Conservation (phyloP, 2,329 filamentous ascomycete species). For the Aspergillus sp. region DNA sequence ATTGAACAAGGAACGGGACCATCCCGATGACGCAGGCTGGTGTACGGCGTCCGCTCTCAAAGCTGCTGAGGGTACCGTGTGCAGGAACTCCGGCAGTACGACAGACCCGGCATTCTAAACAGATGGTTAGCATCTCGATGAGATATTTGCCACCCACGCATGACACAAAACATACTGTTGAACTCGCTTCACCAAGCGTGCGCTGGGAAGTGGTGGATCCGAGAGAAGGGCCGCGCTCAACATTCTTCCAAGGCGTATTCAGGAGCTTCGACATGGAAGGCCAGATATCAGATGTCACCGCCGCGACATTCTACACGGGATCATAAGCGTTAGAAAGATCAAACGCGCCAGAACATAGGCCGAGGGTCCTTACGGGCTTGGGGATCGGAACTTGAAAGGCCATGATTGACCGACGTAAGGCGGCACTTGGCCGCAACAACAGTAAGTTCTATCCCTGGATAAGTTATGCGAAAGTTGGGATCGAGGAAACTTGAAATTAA, state of each 20-base stretch:
- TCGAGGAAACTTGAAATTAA: slow-evolving; percentile 10
- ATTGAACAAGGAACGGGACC: slow-evolving; percentile 17
- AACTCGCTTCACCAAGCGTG: slow-evolving; percentile 14
- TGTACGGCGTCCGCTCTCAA: slow-evolving; percentile 21
- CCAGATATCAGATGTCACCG: slow-evolving; percentile 45
- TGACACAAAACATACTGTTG: slow-evolving; percentile 19
- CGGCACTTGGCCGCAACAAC: slow-evolving; percentile 39
- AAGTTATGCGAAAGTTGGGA: not conserved
- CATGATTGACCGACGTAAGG: slow-evolving; percentile 44
- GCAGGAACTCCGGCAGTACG: slow-evolving; percentile 28
- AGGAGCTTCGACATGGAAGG: slow-evolving; percentile 43
- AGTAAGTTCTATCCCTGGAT: slow-evolving; percentile 14
- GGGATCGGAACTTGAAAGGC: slow-evolving; percentile 52
- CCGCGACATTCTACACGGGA: slow-evolving; percentile 44
- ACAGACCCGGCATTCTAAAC: slow-evolving; percentile 14
- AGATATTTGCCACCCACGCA: not conserved
- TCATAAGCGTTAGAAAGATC: slow-evolving; percentile 13
- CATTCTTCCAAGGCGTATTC: slow-evolving; percentile 35
- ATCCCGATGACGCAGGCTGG: slow-evolving; percentile 19
- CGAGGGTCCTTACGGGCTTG: slow-evolving; percentile 43
- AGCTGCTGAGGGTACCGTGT: slow-evolving; percentile 24
- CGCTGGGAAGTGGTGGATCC: slow-evolving; percentile 14
- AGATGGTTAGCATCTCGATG: slow-evolving; percentile 8
- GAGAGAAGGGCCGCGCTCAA: slow-evolving; percentile 24
- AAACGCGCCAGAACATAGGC: not conserved